Percentiles rank a stretch among this genome's conserved stretches.
phyloP scores from a whole-genome alignment of 1,284 basidiomycete genomes.

The Gymnopus androsaceus region DNA sequence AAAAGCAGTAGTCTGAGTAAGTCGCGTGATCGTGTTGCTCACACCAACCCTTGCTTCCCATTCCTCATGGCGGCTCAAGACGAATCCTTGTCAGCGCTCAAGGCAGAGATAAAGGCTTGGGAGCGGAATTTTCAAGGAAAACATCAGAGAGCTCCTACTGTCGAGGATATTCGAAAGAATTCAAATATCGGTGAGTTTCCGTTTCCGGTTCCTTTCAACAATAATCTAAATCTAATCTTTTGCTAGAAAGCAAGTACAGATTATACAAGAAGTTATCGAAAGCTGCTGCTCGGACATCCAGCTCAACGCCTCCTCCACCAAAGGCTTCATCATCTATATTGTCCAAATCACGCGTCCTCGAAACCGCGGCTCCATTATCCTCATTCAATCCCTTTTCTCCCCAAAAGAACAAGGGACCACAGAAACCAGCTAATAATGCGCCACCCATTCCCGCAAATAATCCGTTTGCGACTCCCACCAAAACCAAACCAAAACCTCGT shows the following conservation, averaged over 20 bases:
- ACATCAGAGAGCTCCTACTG: constrained; percentile 65
- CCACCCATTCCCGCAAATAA: constrained; percentile 35
- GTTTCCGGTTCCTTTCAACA: constrained; percentile 13
- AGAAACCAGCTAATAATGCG: constrained; percentile 23
- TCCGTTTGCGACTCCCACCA: constrained; percentile 57
- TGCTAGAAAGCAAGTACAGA: constrained; percentile 77
- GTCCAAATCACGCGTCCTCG: constrained; percentile 49
- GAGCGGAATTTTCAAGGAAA: constrained; percentile 71
- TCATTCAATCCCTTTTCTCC: constrained; percentile 80
- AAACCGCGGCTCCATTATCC: constrained; percentile 49
- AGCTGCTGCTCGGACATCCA: constrained; percentile 24
- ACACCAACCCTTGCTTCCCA: background rate
- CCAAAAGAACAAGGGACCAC: constrained; percentile 54
- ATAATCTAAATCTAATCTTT: constrained; percentile 24
- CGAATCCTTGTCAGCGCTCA: constrained; percentile 43
- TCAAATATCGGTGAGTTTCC: constrained; percentile 67
- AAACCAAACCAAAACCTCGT: constrained; percentile 35
- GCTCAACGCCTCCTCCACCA: constrained; percentile 27
- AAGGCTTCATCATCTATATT: constrained; percentile 40
- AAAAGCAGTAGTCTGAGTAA: background rate
- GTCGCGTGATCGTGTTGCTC: constrained; percentile 1
- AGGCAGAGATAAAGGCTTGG: constrained; percentile 82
- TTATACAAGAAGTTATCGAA: constrained; percentile 80
- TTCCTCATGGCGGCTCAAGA: background rate
- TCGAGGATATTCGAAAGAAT: constrained; percentile 77